Evolutionary conservation across 2,329 filamentous ascomycete species (phyloP), one percentile per base, ranked within the genome.

Genomic region (Colletotrichum nymphaeae): DNA sequence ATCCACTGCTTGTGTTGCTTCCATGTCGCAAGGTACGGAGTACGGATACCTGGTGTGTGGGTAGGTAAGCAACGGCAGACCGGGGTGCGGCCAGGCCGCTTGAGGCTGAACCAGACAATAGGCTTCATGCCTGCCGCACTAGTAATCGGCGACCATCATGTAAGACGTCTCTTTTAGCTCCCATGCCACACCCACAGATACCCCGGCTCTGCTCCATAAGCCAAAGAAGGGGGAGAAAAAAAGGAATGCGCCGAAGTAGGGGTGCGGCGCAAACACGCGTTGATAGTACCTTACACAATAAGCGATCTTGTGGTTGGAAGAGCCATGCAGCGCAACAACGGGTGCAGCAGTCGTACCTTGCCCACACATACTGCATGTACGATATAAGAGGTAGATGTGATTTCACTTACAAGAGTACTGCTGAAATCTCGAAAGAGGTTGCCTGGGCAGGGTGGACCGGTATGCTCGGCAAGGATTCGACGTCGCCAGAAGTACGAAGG

Each of bases 101-200:
- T 35, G 66, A 69, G 59, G 66, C 59, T 49, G 26, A 52, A 53
- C 7, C 4, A 19, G 24, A n/a, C 19, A n/a, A 24, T 60, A 55
- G 59, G 58, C 30, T 59, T 59, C 59, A 28, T n/a, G 26, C 22
- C 63, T 71, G 66, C 37, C 30, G 42, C 42, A 42, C 35, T 64
- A 63, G 59, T 72, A 69, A 49, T 69, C 70, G 70, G 66, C 70
- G 70, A 72, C 65, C 66, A 64, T 53, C 19, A 30, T 59, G 53
- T 63, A 24, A 19, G 42, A 53, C 52, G 60, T 46, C 42, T 42
- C 42, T 53, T 24, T 24, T 58, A 5, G 26, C 32, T 32, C 24
- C 60, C 37, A n/a, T n/a, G 5, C 42, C 30, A 42, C 35, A 42
- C 35, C 35, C 35, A 42, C 35, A 42, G 14, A 42, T 16, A 42